Base-by-base conservation (phyloP, 352 stramenopile species). In the Phytophthora megakarya region DNA sequence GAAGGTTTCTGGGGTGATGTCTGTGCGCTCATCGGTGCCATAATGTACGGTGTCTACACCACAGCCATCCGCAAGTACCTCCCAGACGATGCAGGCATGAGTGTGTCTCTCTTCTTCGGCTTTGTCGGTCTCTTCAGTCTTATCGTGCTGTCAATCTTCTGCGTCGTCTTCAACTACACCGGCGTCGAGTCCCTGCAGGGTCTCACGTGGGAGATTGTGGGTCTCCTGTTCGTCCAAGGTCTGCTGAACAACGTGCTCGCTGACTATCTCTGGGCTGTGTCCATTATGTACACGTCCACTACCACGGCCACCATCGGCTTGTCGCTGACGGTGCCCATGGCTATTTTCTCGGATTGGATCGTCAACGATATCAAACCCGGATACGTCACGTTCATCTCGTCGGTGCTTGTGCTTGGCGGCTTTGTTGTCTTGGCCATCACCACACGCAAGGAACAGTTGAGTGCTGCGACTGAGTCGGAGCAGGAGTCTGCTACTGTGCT, bases 261-360 rank as follows among this genome's bases (percentile, higher is more conserved):
- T 16, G 96, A 98, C 73, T 98, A 98, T 67, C 80, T 99, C 21
- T 99, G 96, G 96, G 96, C 96, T 1, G 76, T 92, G 28, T 80
- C 96, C 2, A 94, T 99, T 30, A 73, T 99, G 33, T 89, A 98
- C 57, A 99, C 96, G 35, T 98, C 88, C 18, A 93, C 97, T 10
- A 99, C 97, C 12, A 93, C 98, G n/a, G 96, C 96, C 26, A 98
- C 96, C 10, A 93, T 99, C 38, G 96, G 95, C 21, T 86, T 99
- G 42, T 97, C 92, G 38, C 87, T 99, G 26, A 99, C 97, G 10
- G 98, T 99, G 38, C 96, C 96, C 25, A 81, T 99, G 54, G 97
- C 96, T 11, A 98, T 98, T 72, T 30, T 93, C 21, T 90, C 90
- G 42, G 97, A 99, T 68, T 86, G 71, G 51, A 72, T 93, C 30